phyloP scores from a whole-genome alignment of 129 eudicot genomes.

The Flaveria bidentis region DNA sequence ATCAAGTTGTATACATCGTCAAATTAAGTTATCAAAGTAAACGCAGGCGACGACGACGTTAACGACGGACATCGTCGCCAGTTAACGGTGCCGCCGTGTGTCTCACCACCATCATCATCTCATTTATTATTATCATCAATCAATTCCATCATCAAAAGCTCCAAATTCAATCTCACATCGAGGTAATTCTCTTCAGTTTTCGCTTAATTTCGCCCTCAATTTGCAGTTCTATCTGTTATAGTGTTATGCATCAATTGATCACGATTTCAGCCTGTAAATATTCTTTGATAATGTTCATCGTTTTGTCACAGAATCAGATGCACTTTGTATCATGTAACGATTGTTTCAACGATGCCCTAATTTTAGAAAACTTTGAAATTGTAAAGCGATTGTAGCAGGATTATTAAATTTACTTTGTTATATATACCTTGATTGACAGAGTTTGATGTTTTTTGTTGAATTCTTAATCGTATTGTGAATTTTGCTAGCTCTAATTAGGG shows the following conservation, averaged over 20 bases:
- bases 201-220: neutral
- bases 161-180: constrained; percentile 25
- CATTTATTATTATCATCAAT: neutral
- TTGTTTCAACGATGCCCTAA: constrained; percentile 17
- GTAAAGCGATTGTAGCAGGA: neutral
- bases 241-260: constrained; percentile 1
- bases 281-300: neutral
- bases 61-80: constrained; percentile 42
- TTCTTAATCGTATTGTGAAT: neutral
- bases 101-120: constrained; percentile 18
- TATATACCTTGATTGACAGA: neutral
- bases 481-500: neutral
- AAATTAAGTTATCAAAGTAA: constrained; percentile 10
- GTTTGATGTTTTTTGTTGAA: neutral
- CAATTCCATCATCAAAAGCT: neutral
- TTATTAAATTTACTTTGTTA: neutral
- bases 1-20: constrained; percentile 26
- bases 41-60: constrained; percentile 33
- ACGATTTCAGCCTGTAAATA: neutral
- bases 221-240: neutral
- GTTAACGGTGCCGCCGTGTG: constrained; percentile 44
- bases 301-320: constrained; percentile 14
- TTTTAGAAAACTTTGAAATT: neutral
- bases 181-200: constrained; percentile 23
- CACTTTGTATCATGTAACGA: neutral